A percentile compares a stretch with the other conserved stretches of the same genome.
These are phyloP conservation scores for Eimeria maxima DNA, from an alignment of 169 alveolate genomes.

Conservation along the genomic window DNA sequence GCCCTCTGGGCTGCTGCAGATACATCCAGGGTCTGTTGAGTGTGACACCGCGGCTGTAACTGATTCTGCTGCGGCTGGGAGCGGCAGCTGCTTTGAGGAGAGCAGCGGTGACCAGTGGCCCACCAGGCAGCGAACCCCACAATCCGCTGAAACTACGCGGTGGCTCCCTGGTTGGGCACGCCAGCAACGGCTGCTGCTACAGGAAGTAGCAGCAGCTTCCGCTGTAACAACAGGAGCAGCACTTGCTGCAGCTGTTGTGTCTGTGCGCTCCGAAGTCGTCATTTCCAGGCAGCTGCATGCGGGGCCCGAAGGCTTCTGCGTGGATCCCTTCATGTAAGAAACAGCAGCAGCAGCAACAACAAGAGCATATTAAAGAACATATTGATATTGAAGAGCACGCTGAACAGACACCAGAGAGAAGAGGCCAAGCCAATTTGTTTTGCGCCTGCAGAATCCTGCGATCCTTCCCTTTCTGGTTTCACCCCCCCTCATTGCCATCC, in stretches of 20 bases:
- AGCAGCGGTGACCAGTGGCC: neutral
- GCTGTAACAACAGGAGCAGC: conserved; percentile 20
- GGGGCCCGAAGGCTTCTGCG: conserved; percentile 35
- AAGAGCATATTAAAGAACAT: too few relatives aligned
- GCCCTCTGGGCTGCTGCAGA: neutral
- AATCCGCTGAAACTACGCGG: too few relatives aligned
- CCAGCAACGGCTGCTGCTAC: too few relatives aligned
- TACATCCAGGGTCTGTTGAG: neutral
- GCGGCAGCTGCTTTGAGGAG: neutral
- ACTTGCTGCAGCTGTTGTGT: conserved; percentile 37
- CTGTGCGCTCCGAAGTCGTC: conserved; percentile 40
- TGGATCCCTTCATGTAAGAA: conserved; percentile 48
- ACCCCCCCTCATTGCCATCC: neutral
- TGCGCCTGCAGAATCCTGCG: conserved; percentile 16
- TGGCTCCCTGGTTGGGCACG: too few relatives aligned
- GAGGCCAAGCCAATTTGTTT: neutral
- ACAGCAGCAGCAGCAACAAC: neutral
- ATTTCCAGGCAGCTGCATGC: neutral
- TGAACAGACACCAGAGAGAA: neutral
- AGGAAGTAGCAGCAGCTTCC: neutral
- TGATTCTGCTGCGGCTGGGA: neutral
- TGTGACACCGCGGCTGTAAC: neutral
- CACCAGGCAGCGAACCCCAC: neutral
- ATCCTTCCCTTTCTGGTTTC: conserved; percentile 71
- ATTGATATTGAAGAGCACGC: neutral